Conservation (phyloP, 1,284 basidiomycete genomes). For the Thelephora terrestris region DNA sequence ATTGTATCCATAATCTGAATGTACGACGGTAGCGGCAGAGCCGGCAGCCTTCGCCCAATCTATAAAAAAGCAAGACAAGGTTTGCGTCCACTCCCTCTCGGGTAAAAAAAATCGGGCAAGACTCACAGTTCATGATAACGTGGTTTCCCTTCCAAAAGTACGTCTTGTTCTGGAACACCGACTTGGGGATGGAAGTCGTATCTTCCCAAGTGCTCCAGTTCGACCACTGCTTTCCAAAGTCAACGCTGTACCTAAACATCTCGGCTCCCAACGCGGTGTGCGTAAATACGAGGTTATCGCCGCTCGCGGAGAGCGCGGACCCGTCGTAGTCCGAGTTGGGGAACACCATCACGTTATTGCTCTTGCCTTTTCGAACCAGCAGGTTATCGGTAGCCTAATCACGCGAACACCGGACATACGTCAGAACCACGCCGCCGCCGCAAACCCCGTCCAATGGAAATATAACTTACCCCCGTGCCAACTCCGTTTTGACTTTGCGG, state of each 20-base stretch:
- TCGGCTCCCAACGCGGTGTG: constrained; percentile 82
- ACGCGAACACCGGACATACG: constrained; percentile 12
- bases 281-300: constrained; percentile 47
- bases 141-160: constrained; percentile 81
- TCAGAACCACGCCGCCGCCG: constrained; percentile 31
- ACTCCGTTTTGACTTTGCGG: constrained; percentile 35
- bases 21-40: constrained; percentile 58
- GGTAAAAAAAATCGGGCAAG: background rate
- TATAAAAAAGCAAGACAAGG: constrained; percentile 17
- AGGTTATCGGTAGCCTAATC: constrained; percentile 59
- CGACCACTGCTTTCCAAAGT: constrained; percentile 82
- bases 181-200: constrained; percentile 49
- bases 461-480: constrained; percentile 40
- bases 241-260: constrained; percentile 73
- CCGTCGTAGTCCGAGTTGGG: constrained; percentile 69
- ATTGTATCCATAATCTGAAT: constrained; percentile 63
- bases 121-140: constrained; percentile 77
- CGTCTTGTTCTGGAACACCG: constrained; percentile 39
- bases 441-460: constrained; percentile 27
- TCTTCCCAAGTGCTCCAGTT: constrained; percentile 71
- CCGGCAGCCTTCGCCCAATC: constrained; percentile 66
- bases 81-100: too few species aligned
- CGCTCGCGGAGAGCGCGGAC: background rate
- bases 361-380: constrained; percentile 66
- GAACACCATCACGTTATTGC: constrained; percentile 75